A percentile compares a stretch with the other conserved stretches of the same genome.
Conservation (phyloP, 345 rosid species). For the Atalantia buxifolia region DNA sequence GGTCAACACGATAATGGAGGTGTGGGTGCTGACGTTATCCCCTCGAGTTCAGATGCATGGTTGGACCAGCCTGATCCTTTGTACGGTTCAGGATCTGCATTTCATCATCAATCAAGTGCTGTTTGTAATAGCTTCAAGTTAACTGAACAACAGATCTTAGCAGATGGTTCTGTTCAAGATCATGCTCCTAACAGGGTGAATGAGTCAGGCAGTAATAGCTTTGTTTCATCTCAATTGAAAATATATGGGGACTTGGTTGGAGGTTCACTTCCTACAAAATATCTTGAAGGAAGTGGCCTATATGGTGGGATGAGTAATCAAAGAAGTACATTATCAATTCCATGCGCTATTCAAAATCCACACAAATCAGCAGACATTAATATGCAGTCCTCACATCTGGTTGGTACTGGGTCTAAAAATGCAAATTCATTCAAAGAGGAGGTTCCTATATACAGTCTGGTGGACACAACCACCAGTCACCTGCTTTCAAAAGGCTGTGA, state of each 20-base stretch:
- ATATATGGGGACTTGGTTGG: conserved; percentile 13
- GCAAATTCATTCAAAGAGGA: conserved; percentile 32
- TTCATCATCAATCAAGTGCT: conserved; percentile 12
- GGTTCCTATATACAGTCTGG: conserved; percentile 21
- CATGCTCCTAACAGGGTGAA: conserved; percentile 12
- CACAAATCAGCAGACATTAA: conserved; percentile 13
- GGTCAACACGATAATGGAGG: conserved; percentile 18
- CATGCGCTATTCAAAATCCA: conserved; percentile 12
- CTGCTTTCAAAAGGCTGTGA: conserved; percentile 25
- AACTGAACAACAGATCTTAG: conserved; percentile 37
- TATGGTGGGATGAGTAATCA: conserved; percentile 11
- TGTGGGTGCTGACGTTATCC: conserved; percentile 44
- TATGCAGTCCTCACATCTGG: conserved; percentile 8
- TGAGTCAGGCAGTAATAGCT: conserved; percentile 8
- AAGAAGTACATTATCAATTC: conserved; percentile 15
- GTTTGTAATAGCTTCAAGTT: conserved; percentile 25
- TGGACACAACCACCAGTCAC: conserved; percentile 14
- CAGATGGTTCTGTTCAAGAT: conserved; percentile 24
- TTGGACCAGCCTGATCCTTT: conserved; percentile 44
- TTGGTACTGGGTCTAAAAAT: conserved; percentile 14
- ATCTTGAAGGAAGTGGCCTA: conserved; percentile 14
- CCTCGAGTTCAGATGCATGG: conserved; percentile 45
- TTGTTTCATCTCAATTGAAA: conserved; percentile 12
- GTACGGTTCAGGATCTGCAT: conserved; percentile 20
- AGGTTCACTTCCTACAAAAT: conserved; percentile 11